Conservation (phyloP, 495 filamentous ascomycete species). For the Hypoxylon intermedium region DNA sequence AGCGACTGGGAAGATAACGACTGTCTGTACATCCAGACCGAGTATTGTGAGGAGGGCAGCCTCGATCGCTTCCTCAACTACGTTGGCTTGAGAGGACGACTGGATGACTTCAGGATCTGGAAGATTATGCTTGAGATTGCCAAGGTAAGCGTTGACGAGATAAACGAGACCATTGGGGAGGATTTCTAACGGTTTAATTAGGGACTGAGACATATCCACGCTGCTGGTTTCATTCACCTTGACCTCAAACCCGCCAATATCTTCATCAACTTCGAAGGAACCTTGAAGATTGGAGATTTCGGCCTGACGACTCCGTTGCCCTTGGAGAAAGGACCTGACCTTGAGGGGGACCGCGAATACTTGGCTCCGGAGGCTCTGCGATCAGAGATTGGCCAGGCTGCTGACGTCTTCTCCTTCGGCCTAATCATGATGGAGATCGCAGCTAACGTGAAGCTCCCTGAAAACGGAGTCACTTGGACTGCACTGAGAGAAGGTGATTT, state of each 20-base stretch:
- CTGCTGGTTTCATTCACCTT: constrained; percentile 86
- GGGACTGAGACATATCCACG: constrained; percentile 89
- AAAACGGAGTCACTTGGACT: constrained; percentile 90
- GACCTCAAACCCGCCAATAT: constrained; percentile 96
- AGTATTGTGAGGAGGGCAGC: constrained; percentile 92
- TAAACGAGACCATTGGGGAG: neutral
- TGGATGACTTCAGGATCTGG: constrained; percentile 98
- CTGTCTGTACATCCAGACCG: constrained; percentile 94
- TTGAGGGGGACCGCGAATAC: constrained; percentile 94
- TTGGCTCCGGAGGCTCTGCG: constrained; percentile 89
- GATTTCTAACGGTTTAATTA: constrained; percentile 43
- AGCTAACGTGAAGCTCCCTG: constrained; percentile 87
- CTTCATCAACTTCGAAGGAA: constrained; percentile 87
- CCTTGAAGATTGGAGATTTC: constrained; percentile 95
- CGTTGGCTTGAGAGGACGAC: constrained; percentile 78
- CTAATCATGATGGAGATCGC: constrained; percentile 94
- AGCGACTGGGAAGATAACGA: constrained; percentile 82
- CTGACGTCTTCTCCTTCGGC: constrained; percentile 91
- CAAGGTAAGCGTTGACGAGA: constrained; percentile 61
- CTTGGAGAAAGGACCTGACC: constrained; percentile 75
- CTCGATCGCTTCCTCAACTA: constrained; percentile 80
- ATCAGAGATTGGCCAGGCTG: constrained; percentile 84
- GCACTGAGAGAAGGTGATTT: constrained; percentile 85
- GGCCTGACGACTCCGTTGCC: constrained; percentile 88
- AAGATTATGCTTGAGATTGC: constrained; percentile 88